phyloP scores from a whole-genome alignment of 139 green algal species.

The Tetradesmus lagerheimii region DNA sequence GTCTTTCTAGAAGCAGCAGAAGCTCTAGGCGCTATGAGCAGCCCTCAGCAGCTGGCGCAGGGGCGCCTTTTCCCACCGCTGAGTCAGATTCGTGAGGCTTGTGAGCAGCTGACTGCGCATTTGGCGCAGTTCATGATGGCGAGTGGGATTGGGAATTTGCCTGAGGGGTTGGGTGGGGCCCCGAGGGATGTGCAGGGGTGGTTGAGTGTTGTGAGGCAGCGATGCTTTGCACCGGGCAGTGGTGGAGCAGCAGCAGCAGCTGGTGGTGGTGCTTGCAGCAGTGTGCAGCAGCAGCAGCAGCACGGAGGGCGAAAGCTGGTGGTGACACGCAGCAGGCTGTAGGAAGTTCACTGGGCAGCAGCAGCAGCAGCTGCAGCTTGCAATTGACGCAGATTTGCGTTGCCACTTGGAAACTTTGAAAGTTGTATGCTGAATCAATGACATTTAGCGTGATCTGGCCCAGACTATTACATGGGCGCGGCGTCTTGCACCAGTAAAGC shows the following conservation, averaged over 20 bases:
- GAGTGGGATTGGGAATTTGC: conserved; percentile 45
- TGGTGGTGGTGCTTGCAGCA: not conserved
- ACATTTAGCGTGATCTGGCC: too few species aligned
- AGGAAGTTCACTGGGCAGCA: not conserved
- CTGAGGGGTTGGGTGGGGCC: not conserved
- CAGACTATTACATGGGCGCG: too few species aligned
- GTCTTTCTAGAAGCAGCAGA: conserved; percentile 77
- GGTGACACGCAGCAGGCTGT: not conserved
- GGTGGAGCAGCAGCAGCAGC: not conserved
- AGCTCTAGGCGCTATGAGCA: conserved; percentile 53
- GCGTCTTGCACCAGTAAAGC: too few species aligned
- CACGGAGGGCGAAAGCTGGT: not conserved
- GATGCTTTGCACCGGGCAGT: not conserved
- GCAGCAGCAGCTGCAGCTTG: too few species aligned
- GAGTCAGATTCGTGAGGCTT: conserved; percentile 50
- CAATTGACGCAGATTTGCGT: too few species aligned
- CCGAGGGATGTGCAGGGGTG: not conserved
- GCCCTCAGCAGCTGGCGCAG: not conserved
- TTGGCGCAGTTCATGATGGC: conserved; percentile 56
- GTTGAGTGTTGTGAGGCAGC: not conserved
- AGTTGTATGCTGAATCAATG: too few species aligned
- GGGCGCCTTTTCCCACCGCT: conserved; percentile 51
- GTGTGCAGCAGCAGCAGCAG: not conserved
- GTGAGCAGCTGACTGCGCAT: not conserved
- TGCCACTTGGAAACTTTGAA: too few species aligned